Evolutionary conservation across 2,329 filamentous ascomycete genomes (phyloP).

Genomic region (Triangularia verruculosa): DNA sequence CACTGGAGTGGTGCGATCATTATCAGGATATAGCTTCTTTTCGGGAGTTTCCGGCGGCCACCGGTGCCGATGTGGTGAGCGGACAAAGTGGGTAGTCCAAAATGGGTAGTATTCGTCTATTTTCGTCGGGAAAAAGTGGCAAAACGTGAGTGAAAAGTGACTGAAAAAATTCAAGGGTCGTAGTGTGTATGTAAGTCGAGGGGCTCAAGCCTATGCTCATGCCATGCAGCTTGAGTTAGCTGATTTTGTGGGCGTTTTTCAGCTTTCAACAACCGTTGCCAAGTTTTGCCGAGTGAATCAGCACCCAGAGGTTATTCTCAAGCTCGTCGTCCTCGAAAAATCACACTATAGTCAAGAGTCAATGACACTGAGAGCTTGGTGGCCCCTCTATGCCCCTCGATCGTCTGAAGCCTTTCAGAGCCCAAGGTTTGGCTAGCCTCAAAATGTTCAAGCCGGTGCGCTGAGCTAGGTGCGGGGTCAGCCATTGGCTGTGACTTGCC

Average conservation of each 20-base stretch:
- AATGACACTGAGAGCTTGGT: not conserved
- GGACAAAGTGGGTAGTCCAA: not conserved
- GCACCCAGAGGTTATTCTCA: not conserved
- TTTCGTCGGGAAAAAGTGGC: conserved; percentile 5
- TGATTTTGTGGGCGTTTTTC: not conserved
- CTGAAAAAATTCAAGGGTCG: conserved; percentile 10
- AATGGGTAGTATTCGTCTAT: conserved; percentile 7
- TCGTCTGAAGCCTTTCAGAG: not conserved
- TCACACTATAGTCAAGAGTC: not conserved
- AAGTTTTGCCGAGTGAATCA: not conserved
- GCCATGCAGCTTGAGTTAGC: not conserved
- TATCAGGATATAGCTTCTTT: conserved; percentile 12
- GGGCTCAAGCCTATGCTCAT: not conserved
- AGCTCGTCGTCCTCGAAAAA: not conserved
- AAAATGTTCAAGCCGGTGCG: not conserved
- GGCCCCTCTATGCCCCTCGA: not conserved
- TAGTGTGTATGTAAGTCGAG: conserved; percentile 1
- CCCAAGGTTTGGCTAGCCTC: not conserved
- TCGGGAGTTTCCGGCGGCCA: conserved; percentile 20
- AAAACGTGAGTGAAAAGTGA: not conserved
- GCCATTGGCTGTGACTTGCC: not conserved
- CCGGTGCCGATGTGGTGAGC: not conserved
- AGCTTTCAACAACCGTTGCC: not conserved
- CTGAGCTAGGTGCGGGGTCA: not conserved
- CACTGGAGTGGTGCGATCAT: conserved; percentile 9